Conservation (phyloP, 768 basidiomycete species). For the Tricholoma furcatifolium region DNA sequence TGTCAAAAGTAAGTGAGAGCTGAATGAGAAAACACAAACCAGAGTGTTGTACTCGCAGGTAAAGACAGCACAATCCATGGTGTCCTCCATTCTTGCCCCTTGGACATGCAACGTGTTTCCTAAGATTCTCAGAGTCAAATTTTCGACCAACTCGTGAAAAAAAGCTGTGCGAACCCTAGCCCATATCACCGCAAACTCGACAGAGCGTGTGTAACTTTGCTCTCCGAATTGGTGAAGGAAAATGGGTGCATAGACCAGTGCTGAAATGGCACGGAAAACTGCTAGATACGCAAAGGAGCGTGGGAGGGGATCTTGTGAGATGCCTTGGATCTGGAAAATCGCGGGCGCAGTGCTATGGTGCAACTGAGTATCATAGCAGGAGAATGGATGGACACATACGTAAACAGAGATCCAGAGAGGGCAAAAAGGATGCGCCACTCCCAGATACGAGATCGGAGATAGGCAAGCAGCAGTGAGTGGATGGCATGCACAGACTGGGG, state of each 20-base stretch:
- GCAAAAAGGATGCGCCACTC: no score
- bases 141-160: neutral
- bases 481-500: no score
- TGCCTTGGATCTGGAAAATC: neutral
- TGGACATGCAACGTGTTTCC: neutral
- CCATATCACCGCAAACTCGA: neutral
- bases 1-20: neutral
- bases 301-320: neutral
- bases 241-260: neutral
- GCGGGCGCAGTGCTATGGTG: neutral
- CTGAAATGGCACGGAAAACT: slow-evolving; percentile 1
- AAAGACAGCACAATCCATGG: neutral
- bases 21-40: neutral
- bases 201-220: neutral
- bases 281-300: neutral
- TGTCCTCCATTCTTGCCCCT: neutral
- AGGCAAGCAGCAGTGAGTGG: no score
- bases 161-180: neutral
- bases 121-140: no score
- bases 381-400: neutral
- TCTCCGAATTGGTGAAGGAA: neutral
- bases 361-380: neutral
- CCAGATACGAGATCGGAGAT: no score
- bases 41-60: neutral
- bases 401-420: no score